Percentiles rank a stretch among this genome's conserved stretches.
phyloP scores from a whole-genome alignment of 345 rosid species.

The Heritiera littoralis region DNA sequence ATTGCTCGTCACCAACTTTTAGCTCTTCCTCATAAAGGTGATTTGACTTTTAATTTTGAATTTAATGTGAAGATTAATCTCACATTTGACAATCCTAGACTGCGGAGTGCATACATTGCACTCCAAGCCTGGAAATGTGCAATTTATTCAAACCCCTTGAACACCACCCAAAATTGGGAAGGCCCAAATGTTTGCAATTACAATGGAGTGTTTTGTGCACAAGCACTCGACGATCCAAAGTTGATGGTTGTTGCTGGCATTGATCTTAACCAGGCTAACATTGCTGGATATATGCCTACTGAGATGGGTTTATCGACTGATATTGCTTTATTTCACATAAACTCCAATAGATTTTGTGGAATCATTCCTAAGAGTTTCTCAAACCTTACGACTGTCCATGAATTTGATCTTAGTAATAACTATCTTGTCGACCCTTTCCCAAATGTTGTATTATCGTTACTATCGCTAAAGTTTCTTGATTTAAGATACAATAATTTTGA shows the following conservation, averaged over 20 bases:
- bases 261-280: slow-evolving; percentile 72
- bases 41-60: slow-evolving; percentile 40
- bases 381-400: slow-evolving; percentile 51
- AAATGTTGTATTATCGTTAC: slow-evolving; percentile 46
- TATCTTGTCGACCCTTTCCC: slow-evolving; percentile 76
- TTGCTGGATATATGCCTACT: slow-evolving; percentile 69
- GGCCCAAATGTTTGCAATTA: slow-evolving; percentile 64
- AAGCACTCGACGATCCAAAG: slow-evolving; percentile 52
- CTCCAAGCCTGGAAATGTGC: slow-evolving; percentile 79
- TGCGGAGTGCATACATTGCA: slow-evolving; percentile 57
- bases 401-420: slow-evolving; percentile 83
- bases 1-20: background rate
- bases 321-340: slow-evolving; percentile 61
- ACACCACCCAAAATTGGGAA: slow-evolving; percentile 69
- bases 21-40: slow-evolving; percentile 34
- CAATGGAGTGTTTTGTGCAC: slow-evolving; percentile 68
- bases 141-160: slow-evolving; percentile 63
- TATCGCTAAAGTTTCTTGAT: slow-evolving; percentile 53
- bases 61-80: slow-evolving; percentile 33
- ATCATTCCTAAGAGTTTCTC: slow-evolving; percentile 58
- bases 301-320: slow-evolving; percentile 69
- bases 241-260: slow-evolving; percentile 58
- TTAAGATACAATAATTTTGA: slow-evolving; percentile 73
- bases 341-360: slow-evolving; percentile 76
- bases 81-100: slow-evolving; percentile 53